Percentiles rank a stretch among this genome's conserved stretches.
Evolutionary conservation across 306 rosid genomes (phyloP).

Genomic region (Castanospermum australe): DNA sequence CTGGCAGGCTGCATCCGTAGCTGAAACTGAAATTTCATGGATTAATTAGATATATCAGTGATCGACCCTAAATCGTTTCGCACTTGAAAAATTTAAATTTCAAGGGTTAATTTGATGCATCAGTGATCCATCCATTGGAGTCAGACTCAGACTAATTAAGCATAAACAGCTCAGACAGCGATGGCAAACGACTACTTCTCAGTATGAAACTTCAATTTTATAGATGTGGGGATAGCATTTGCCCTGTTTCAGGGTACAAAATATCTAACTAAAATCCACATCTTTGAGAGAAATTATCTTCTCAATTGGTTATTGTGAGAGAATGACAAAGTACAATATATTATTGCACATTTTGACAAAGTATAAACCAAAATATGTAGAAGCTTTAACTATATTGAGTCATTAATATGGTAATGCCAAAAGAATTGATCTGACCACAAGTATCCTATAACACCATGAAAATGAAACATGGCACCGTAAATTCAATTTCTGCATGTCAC

Average conservation of each 20-base stretch:
- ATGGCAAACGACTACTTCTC: not conserved
- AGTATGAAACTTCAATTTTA: not conserved
- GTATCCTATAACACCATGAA: not conserved
- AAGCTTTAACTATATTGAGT: not conserved
- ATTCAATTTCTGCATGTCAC: not conserved
- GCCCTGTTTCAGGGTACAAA: not conserved
- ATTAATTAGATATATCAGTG: no score
- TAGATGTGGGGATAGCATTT: not conserved
- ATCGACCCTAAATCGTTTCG: not conserved
- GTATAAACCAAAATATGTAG: not conserved
- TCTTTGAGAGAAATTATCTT: not conserved
- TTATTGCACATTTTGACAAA: no score
- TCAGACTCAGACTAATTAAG: no score
- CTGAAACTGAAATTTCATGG: no score
- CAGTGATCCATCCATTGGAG: not conserved
- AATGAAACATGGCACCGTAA: not conserved
- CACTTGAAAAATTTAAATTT: not conserved
- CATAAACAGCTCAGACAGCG: not conserved
- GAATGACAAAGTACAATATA: no score
- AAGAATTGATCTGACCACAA: not conserved
- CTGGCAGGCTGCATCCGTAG: no score
- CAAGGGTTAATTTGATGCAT: not conserved
- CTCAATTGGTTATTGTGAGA: not conserved
- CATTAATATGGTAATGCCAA: not conserved
- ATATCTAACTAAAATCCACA: conserved; percentile 4